A percentile compares a stretch with the other conserved stretches of the same genome.
phyloP scores from a whole-genome alignment of 2,329 filamentous ascomycete species.

The Xylaria sp. region DNA sequence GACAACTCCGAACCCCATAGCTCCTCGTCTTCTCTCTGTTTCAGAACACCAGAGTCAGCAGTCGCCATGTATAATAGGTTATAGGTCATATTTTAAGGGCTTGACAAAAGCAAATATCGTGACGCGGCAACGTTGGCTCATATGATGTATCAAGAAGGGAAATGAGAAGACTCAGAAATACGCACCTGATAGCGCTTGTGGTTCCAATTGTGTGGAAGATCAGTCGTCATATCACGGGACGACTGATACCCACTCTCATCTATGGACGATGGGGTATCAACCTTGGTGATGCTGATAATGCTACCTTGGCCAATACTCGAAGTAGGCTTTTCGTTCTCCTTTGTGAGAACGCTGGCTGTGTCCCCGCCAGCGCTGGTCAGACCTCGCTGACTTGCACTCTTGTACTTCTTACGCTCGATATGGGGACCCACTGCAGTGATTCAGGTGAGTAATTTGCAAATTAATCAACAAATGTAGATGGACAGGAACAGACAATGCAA shows the following conservation, averaged over 20 bases:
- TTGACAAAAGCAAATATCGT: background rate
- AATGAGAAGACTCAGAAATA: background rate
- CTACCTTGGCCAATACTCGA: conserved; percentile 43
- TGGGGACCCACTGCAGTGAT: conserved; percentile 68
- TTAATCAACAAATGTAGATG: background rate
- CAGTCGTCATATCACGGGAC: conserved; percentile 60
- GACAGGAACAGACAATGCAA: too few species aligned
- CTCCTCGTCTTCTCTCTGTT: conserved; percentile 85
- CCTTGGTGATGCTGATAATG: conserved; percentile 32
- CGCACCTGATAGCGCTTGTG: conserved; percentile 69
- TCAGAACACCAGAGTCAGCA: background rate
- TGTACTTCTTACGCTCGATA: conserved; percentile 69
- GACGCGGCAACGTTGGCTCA: background rate
- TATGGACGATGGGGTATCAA: background rate
- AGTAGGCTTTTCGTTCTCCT: conserved; percentile 19
- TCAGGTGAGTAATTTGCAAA: conserved; percentile 15
- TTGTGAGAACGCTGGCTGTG: conserved; percentile 51
- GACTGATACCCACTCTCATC: background rate
- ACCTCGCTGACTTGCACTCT: conserved; percentile 69
- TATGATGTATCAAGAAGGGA: background rate
- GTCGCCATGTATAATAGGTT: background rate
- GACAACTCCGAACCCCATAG: conserved; percentile 77
- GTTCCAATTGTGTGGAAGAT: conserved; percentile 64
- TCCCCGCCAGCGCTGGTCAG: conserved; percentile 68
- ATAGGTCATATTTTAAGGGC: background rate